phyloP scores from a whole-genome alignment of 108 stramenopile species.

The Thalassiosira profunda region DNA sequence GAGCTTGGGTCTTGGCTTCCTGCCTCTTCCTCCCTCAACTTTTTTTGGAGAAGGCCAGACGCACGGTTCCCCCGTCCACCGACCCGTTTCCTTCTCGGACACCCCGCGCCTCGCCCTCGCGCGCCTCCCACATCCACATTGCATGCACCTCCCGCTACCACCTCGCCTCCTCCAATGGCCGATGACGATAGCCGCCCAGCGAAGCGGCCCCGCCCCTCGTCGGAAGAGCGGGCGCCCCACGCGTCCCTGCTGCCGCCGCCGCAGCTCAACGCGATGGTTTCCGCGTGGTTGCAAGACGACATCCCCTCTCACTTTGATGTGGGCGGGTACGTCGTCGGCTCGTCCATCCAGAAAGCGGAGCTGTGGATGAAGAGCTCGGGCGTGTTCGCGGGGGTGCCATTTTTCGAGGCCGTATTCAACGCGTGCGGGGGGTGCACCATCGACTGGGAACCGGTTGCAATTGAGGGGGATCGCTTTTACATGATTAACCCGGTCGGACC shows the following conservation, averaged over 20 bases:
- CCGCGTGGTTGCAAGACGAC: slow-evolving; percentile 93
- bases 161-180: too few species aligned
- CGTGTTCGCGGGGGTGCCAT: slow-evolving; percentile 95
- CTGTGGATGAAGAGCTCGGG: slow-evolving; percentile 89
- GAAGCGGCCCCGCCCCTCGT: too few species aligned
- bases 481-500: slow-evolving; percentile 11
- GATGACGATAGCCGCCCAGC: too few species aligned
- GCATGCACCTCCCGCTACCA: too few species aligned
- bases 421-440: slow-evolving; percentile 80
- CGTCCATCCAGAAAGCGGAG: slow-evolving; percentile 50
- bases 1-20: too few species aligned
- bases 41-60: too few species aligned
- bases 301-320: slow-evolving; percentile 96
- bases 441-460: slow-evolving; percentile 74
- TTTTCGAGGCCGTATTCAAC: slow-evolving; percentile 92
- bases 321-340: slow-evolving; percentile 96
- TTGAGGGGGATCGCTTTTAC: slow-evolving; percentile 69
- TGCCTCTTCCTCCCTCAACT: too few species aligned
- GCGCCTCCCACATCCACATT: too few species aligned
- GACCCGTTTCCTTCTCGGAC: too few species aligned
- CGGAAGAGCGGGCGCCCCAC: slow-evolving; percentile 12
- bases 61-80: too few species aligned
- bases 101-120: too few species aligned
- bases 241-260: slow-evolving; percentile 51
- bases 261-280: slow-evolving; percentile 42